Evolutionary conservation across 305 asterid genomes (phyloP).

Genomic region (Solanum hybrid): DNA sequence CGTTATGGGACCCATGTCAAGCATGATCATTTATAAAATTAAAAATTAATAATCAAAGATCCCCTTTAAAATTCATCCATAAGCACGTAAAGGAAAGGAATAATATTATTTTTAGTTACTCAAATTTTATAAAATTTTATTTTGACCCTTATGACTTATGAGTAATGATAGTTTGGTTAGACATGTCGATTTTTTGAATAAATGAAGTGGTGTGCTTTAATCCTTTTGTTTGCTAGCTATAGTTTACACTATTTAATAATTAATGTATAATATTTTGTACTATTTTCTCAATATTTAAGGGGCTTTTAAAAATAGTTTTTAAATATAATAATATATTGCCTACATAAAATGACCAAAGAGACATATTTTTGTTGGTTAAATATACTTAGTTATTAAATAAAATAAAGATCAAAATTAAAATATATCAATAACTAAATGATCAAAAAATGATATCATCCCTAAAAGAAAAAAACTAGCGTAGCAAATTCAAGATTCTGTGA

Average conservation of each 20-base stretch:
- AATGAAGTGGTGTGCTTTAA: too few relatives aligned
- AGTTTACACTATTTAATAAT: too few relatives aligned
- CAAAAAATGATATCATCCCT: background rate
- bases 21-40: background rate
- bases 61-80: background rate
- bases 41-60: background rate
- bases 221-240: too few relatives aligned
- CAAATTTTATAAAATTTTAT: background rate
- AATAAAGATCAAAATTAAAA: background rate
- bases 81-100: background rate
- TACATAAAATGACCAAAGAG: background rate
- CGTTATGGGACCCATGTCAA: background rate
- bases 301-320: background rate
- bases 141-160: background rate
- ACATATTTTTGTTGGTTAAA: background rate
- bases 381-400: background rate
- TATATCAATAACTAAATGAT: background rate
- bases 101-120: background rate
- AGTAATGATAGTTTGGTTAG: background rate
- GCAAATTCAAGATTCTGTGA: background rate
- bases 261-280: background rate
- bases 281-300: background rate
- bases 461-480: background rate
- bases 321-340: background rate
- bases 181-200: too few relatives aligned